Evolutionary conservation across 2,329 filamentous ascomycete genomes (phyloP), one percentile per base, ranked within the genome.

Genomic region (Diaporthe longicolla): DNA sequence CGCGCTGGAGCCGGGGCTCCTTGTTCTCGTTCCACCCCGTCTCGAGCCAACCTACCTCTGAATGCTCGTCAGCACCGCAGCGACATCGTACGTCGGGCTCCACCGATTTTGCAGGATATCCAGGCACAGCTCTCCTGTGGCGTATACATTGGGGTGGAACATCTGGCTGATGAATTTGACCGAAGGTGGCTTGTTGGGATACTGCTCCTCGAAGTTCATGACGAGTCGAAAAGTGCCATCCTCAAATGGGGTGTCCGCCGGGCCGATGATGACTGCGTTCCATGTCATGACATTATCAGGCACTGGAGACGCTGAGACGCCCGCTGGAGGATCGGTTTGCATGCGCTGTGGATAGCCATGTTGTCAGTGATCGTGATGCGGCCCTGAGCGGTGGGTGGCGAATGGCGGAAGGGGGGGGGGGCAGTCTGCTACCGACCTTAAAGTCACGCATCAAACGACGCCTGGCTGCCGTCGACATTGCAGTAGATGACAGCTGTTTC

Each of bases 101-200:
- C 97, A 99, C 78, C 97, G 89, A 82, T 99, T 99, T 85, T 99
- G 97, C 74, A 99, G 85, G 78, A 99, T 99, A 82, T 99, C 97
- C 78, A 99, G 86, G 82, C 97, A 99, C 68, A 99, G 89, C 86
- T 99, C 97, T 76, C 97, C 97, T 0, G 95, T 98, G 70, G 94
- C 95, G 82, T 99, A 99, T 73, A 99, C 97, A 81, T 99, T 99
- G 24, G 97, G 97, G 80, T 99, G 97, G 84, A 99, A 99, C 97
- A 99, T 99, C 83, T 97, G 92, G 84, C 94, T 97, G 83, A 99
- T 97, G 83, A 99, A 99, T 82, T 98, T 98, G 85, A 98, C 97
- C 45, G 95, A 94, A 0, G 97, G 97, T 7, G 97, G 97, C 83
- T 98, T 98, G 86, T 98, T 99, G 40, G 97, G 97, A 80, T 99